Evolutionary conservation across 768 basidiomycete genomes (phyloP).

Genomic region (Punctularia strigosozonata): DNA sequence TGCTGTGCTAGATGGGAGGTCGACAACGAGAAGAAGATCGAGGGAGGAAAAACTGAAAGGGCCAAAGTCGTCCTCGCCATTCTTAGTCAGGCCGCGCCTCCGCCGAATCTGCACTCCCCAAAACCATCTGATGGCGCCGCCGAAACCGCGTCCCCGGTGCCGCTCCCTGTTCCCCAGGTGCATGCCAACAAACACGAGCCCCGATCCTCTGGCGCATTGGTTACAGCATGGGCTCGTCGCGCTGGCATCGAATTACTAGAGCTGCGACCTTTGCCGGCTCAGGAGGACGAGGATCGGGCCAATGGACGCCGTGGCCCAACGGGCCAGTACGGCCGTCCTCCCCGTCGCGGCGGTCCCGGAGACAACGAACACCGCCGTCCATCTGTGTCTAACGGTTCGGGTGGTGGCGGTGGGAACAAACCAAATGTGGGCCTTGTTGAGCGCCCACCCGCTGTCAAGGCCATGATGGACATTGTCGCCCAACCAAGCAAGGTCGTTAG

Average conservation of each 20-base stretch:
- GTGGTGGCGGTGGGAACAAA: constrained; percentile 10
- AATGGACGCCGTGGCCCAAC: constrained; percentile 2
- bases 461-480: constrained; percentile 70
- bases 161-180: constrained; percentile 47
- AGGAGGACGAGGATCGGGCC: constrained; percentile 7
- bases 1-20: constrained; percentile 74
- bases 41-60: too few species aligned
- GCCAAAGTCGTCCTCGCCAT: constrained; percentile 57
- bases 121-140: constrained; percentile 8
- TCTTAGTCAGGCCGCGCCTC: constrained; percentile 9
- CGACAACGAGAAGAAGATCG: constrained; percentile 3
- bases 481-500: constrained; percentile 68
- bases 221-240: constrained; percentile 55
- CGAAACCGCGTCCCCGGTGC: constrained; percentile 37
- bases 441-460: constrained; percentile 64
- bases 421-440: constrained; percentile 47
- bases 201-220: constrained; percentile 50
- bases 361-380: constrained; percentile 6
- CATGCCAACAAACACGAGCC: constrained; percentile 50
- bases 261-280: constrained; percentile 27
- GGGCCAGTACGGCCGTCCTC: constrained; percentile 9
- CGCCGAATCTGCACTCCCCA: too few species aligned
- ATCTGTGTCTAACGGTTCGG: constrained; percentile 6
- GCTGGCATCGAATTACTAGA: constrained; percentile 48
- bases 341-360: constrained; percentile 4